Evolutionary conservation across 2,329 filamentous ascomycete species (phyloP), one percentile per base, ranked within the genome.

Genomic region (Hypoxylon sp.): DNA sequence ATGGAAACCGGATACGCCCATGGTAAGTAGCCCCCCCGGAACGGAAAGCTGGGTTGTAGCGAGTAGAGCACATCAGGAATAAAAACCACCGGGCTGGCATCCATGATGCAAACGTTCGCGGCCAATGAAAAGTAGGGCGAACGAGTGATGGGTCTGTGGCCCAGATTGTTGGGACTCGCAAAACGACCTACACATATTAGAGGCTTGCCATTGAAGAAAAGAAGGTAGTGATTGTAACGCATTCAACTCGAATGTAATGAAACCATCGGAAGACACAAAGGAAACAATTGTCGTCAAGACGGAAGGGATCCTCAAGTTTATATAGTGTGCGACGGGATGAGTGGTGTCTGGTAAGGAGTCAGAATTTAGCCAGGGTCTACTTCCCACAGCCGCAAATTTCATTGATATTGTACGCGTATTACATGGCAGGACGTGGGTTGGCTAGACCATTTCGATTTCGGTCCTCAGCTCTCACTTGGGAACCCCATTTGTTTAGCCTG

Each of bases 51-150:
- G 45, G 37, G 51, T 54, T 8, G 51, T 25, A 55, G 16, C 23
- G 56, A 49, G 42, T 25, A 44, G 56, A 49, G 42, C 29, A 44
- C 36, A 43, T 40, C 45, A 50, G 27, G 16, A 49, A 34, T n/a
- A 27, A 25, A 34, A 43, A 43, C 41, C 41, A 23, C 44, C 32
- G 45, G 43, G 27, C 49, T 26, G 40, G 29, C 27, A 17, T 35
- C 19, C 9, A 44, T n/a, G n/a, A n/a, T n/a, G n/a, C n/a, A 36
- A 44, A 25, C 20, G 35, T 36, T n/a, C 16, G 32, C 13, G 34
- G 41, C 57, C 57, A 60, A 60, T 60, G 5, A 49, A 51, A 55
- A 55, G 25, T 16, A 53, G 45, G 57, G 57, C 57, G 57, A 43
- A 27, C 55, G 35, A 21, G 19, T 34, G 26, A 25, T 13, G 37